These are phyloP conservation scores for Boletellus sp. DNA, from an alignment of 1,284 basidiomycete species.

Conservation along the genomic window DNA sequence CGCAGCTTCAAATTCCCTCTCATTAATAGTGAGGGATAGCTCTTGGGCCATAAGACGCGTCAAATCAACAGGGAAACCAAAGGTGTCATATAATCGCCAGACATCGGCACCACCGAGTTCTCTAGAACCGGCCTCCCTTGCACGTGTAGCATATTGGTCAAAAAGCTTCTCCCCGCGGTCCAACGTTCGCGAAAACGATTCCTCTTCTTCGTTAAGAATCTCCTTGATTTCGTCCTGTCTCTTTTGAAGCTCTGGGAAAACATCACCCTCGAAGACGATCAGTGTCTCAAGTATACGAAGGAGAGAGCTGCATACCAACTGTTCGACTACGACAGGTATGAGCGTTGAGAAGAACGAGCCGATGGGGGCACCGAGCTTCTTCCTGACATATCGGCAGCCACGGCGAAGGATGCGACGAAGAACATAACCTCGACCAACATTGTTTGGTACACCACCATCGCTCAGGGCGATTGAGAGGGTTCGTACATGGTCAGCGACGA, in stretches of 20 bases:
- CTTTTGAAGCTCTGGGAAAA: constrained; percentile 93
- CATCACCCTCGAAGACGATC: constrained; percentile 57
- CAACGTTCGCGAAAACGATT: constrained; percentile 93
- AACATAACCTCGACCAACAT: constrained; percentile 95
- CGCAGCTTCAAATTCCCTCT: constrained; percentile 88
- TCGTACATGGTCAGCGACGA: constrained; percentile 95
- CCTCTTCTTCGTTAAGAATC: constrained; percentile 96
- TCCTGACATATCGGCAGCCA: constrained; percentile 92
- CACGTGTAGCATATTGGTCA: constrained; percentile 80
- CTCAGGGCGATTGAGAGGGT: constrained; percentile 95
- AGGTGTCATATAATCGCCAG: constrained; percentile 98
- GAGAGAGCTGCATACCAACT: constrained; percentile 59
- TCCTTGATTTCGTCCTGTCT: constrained; percentile 87
- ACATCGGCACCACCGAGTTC: constrained; percentile 89
- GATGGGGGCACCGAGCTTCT: constrained; percentile 93
- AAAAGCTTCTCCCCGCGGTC: constrained; percentile 97
- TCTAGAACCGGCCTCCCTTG: constrained; percentile 62
- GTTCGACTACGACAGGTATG: constrained; percentile 85
- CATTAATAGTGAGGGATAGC: constrained; percentile 80
- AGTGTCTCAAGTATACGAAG: constrained; percentile 8
- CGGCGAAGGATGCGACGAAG: constrained; percentile 88
- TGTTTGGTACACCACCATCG: constrained; percentile 95
- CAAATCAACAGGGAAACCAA: constrained; percentile 96
- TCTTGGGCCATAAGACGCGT: constrained; percentile 99
- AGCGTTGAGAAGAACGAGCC: constrained; percentile 95